Conservation (phyloP, 345 rosid genomes). For the Heritiera littoralis region DNA sequence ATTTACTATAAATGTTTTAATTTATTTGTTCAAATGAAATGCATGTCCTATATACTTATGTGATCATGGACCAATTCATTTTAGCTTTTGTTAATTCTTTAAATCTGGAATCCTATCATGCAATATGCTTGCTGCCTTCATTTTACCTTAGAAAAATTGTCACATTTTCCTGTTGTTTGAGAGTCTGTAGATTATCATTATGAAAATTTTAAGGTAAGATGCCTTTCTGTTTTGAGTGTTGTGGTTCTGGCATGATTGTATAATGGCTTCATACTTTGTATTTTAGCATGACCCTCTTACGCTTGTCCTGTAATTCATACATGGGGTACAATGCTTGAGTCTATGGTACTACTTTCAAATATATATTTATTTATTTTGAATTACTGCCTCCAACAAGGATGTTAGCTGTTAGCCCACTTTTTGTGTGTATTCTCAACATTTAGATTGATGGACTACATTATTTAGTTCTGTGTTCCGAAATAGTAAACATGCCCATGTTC, state of each 20-base stretch:
- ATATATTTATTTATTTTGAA: background rate
- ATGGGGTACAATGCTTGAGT: background rate
- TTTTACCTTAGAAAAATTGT: background rate
- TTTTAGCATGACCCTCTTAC: background rate
- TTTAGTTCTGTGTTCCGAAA: background rate
- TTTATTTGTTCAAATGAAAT: conserved; percentile 11
- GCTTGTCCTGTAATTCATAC: too few species aligned
- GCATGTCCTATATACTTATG: background rate
- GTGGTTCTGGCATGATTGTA: background rate
- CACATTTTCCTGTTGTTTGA: background rate
- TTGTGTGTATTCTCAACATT: background rate
- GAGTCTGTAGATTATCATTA: background rate
- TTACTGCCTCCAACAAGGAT: background rate
- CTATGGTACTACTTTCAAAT: background rate
- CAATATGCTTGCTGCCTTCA: background rate
- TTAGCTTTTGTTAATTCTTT: background rate
- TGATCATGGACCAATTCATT: background rate
- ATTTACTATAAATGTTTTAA: background rate
- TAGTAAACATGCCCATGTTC: background rate
- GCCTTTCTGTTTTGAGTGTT: background rate
- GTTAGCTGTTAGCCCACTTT: background rate
- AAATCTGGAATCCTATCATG: background rate
- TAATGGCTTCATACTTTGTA: background rate
- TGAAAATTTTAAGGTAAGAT: background rate
- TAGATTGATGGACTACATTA: background rate